These are phyloP conservation scores for Boletus vermiculosoides DNA, from an alignment of 768 basidiomycete species.

Conservation along the genomic window DNA sequence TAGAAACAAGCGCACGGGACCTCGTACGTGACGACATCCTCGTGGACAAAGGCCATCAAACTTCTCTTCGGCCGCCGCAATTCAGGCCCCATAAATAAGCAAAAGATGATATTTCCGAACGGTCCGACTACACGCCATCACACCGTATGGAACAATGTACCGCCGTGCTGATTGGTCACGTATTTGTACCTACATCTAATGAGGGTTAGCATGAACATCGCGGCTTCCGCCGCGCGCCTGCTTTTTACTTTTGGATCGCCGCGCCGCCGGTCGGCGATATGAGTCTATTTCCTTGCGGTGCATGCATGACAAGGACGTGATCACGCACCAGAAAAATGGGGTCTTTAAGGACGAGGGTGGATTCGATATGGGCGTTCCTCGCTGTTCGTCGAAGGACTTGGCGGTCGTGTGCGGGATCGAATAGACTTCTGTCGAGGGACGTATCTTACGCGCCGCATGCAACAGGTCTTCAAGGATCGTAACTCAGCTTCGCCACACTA, in stretches of 20 bases:
- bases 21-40: not conserved
- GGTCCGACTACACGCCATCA: not conserved
- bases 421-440: not conserved
- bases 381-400: not conserved
- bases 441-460: too few species aligned
- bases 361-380: not conserved
- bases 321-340: not conserved
- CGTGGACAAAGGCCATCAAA: not conserved
- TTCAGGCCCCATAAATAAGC: not conserved
- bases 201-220: not conserved
- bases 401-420: not conserved
- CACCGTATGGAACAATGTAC: not conserved
- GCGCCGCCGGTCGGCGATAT: not conserved
- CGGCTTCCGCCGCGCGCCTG: not conserved
- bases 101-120: not conserved
- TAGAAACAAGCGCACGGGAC: not conserved
- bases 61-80: not conserved
- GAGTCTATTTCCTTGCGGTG: not conserved
- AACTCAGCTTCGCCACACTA: too few species aligned
- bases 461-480: too few species aligned
- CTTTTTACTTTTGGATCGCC: not conserved
- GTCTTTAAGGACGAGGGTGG: not conserved
- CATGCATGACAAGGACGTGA: not conserved
- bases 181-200: not conserved
- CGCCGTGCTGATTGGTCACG: not conserved